Conservation (phyloP, 1,284 basidiomycete species). For the Cutaneotrichosporon sp. region DNA sequence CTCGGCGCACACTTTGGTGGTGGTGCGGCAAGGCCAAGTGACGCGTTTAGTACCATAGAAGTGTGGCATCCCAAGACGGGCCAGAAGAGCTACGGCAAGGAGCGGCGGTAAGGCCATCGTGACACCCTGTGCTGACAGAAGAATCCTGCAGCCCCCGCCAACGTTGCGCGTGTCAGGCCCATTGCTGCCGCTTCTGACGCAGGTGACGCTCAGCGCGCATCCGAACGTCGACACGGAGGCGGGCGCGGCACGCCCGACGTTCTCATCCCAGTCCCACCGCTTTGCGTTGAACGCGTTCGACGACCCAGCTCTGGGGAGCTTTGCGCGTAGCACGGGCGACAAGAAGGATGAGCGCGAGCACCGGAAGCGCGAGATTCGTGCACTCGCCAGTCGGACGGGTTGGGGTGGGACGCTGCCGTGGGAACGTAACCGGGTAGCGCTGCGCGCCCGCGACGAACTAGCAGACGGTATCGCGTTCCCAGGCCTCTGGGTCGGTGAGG, state of each 20-base stretch:
- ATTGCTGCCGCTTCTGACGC: constrained; percentile 20
- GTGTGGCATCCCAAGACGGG: constrained; percentile 42
- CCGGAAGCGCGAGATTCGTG: constrained; percentile 16
- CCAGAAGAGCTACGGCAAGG: constrained; percentile 44
- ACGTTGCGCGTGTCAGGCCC: constrained; percentile 36
- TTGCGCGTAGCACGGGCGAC: not conserved
- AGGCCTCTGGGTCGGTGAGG: constrained; percentile 34
- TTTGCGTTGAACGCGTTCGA: not conserved
- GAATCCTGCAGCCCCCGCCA: constrained; percentile 40
- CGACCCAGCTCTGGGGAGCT: not conserved
- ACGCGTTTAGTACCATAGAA: constrained; percentile 25
- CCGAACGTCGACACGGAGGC: constrained; percentile 5
- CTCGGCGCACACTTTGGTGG: constrained; percentile 7
- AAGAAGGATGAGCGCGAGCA: constrained; percentile 15
- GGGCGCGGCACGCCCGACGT: not conserved
- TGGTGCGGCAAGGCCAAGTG: not conserved
- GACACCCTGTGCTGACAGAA: constrained; percentile 17
- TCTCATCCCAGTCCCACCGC: constrained; percentile 32
- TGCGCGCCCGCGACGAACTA: constrained; percentile 23
- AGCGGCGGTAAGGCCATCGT: constrained; percentile 29
- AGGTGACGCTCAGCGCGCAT: constrained; percentile 7
- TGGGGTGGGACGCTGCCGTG: constrained; percentile 33
- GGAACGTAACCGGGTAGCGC: constrained; percentile 16
- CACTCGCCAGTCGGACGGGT: constrained; percentile 29
- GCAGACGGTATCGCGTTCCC: constrained; percentile 34